These are phyloP conservation scores for Alternaria hordeiaustralica DNA, from an alignment of 2,329 filamentous ascomycete species.

Conservation along the genomic window DNA sequence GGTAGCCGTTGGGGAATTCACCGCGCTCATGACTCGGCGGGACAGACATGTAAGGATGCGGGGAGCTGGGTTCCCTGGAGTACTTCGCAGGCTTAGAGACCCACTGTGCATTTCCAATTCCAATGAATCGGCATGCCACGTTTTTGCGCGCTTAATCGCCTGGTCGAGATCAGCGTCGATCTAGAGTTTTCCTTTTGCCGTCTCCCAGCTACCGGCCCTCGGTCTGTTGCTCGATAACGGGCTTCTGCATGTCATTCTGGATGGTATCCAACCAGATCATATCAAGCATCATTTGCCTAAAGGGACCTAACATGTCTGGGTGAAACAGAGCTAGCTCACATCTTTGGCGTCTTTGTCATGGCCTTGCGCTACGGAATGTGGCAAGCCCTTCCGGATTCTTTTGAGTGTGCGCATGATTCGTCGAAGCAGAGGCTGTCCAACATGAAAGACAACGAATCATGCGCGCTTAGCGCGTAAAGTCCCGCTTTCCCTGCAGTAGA, in stretches of 20 bases:
- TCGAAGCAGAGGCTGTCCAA: background rate
- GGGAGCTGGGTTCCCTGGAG: background rate
- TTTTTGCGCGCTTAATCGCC: constrained; percentile 2
- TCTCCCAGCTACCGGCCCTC: background rate
- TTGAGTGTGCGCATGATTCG: background rate
- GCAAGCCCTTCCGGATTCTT: constrained; percentile 9
- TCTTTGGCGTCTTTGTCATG: background rate
- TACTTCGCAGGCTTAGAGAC: background rate
- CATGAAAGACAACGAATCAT: background rate
- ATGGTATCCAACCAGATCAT: background rate
- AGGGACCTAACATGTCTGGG: background rate
- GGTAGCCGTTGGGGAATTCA: background rate
- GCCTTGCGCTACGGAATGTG: constrained; percentile 5
- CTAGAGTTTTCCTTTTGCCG: background rate
- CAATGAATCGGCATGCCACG: constrained; percentile 1
- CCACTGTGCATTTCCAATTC: background rate
- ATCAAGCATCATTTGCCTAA: constrained; percentile 1
- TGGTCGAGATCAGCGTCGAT: background rate
- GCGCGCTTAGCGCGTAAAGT: background rate
- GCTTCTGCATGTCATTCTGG: background rate
- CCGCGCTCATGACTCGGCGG: background rate
- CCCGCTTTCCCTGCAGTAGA: background rate
- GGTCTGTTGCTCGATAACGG: background rate
- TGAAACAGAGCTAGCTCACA: background rate
- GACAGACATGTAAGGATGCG: background rate